These are phyloP conservation scores for Neurospora sp. DNA, from an alignment of 495 filamentous ascomycete species.

Conservation along the genomic window DNA sequence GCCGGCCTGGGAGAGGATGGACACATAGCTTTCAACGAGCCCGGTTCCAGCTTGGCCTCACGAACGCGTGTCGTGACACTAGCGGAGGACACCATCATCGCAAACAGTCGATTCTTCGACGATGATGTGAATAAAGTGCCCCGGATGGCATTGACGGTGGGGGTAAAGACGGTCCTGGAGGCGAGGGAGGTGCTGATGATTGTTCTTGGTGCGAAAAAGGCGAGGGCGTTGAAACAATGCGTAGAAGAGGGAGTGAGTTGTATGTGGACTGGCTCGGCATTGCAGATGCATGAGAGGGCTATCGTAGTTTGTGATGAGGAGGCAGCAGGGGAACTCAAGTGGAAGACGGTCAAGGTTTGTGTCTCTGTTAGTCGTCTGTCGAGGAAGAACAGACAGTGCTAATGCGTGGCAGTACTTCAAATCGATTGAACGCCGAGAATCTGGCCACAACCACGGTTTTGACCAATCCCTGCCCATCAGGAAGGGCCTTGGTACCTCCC, in stretches of 20 bases:
- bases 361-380: neutral
- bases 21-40: conserved; percentile 87
- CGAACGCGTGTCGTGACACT: conserved; percentile 79
- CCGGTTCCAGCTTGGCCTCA: conserved; percentile 68
- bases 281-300: conserved; percentile 71
- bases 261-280: conserved; percentile 78
- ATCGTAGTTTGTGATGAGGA: conserved; percentile 81
- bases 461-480: conserved; percentile 48
- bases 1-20: conserved; percentile 80
- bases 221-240: conserved; percentile 68
- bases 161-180: conserved; percentile 79
- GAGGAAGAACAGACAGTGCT: neutral
- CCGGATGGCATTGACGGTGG: conserved; percentile 75
- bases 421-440: conserved; percentile 44
- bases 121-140: conserved; percentile 65
- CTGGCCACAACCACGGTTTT: conserved; percentile 46
- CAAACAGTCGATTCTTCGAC: conserved; percentile 76
- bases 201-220: conserved; percentile 71
- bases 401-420: conserved; percentile 50
- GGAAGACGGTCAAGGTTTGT: conserved; percentile 68
- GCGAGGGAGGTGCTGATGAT: conserved; percentile 75
- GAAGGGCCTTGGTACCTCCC: conserved; percentile 27
- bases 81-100: conserved; percentile 77
- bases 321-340: conserved; percentile 71
- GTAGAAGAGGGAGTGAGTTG: conserved; percentile 77